Percentiles rank a stretch among this genome's conserved stretches.
Conservation (phyloP, 2,329 filamentous ascomycete species). For the Fusarium sublunatum region DNA sequence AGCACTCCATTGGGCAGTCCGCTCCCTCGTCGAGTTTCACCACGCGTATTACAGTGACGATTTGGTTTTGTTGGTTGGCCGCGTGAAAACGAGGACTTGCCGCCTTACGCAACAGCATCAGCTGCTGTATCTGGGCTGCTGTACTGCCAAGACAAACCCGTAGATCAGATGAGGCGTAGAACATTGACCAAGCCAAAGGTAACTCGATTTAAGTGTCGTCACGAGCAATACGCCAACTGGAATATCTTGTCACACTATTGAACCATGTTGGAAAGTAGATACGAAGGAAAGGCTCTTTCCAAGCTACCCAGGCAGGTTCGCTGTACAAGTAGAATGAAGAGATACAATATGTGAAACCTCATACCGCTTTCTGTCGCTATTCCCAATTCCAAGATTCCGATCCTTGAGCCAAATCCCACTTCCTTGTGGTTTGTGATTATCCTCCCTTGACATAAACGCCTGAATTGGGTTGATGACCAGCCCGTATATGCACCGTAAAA, state of each 20-base stretch:
- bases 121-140: constrained; percentile 42
- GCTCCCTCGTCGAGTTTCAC: constrained; percentile 22
- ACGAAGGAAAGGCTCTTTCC: background rate
- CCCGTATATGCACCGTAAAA: constrained; percentile 10
- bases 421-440: background rate
- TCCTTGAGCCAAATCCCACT: background rate
- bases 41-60: constrained; percentile 16
- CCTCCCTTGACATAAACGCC: constrained; percentile 11
- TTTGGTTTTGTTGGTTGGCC: constrained; percentile 27
- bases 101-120: constrained; percentile 37
- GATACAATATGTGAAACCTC: background rate
- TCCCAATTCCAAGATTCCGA: background rate
- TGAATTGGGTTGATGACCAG: background rate
- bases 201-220: background rate
- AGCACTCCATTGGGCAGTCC: constrained; percentile 38
- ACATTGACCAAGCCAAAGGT: constrained; percentile 1
- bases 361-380: background rate
- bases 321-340: background rate
- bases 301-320: background rate
- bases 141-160: constrained; percentile 17
- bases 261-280: background rate
- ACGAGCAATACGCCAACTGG: background rate
- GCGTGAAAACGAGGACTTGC: constrained; percentile 42
- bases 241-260: background rate
- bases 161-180: constrained; percentile 13